Evolutionary conservation across 2,329 filamentous ascomycete genomes (phyloP), one percentile per base, ranked within the genome.

Genomic region (Ceratocystis colombiana): DNA sequence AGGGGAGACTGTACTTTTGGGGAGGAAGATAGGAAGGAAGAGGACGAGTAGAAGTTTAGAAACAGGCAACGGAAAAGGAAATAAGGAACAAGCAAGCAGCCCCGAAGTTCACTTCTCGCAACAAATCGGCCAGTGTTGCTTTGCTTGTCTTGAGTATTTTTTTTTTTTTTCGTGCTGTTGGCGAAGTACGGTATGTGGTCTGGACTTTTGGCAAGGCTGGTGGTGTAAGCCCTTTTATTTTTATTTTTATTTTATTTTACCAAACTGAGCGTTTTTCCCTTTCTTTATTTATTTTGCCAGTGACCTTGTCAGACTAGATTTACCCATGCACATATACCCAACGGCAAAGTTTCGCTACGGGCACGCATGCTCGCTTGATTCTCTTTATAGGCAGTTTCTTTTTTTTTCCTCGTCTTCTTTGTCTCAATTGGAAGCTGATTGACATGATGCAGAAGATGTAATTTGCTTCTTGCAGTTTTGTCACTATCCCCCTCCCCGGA

Each of bases 401-500:
- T 48, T 48, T 62, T 62, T 48, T 30, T 46, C 5, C 25, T 37
- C 15, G 5, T 22, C 25, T 33, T 22, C 7, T 33, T 37, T 63
- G 17, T 28, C 15, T 50, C 12, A 62, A 62, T 8, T 48, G 22
- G n/a, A 59, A 59, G 55, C 55, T 59, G 55, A 59, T 59, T 59
- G 7, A 37, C 55, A 59, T 15, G 28, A 59, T 33, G 30, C 55
- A 59, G 55, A 30, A 37, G 15, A n/a, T 28, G 61, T 12, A 62
- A 62, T 62, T 62, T 62, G 41, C 61, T 48, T 62, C 20, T n/a
- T 62, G 61, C 61, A 48, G 30, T 12, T 30, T n/a, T 15, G 22
- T 62, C 33, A 15, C 25, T 45, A 1, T 25, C 17, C 30, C 25
- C 15, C 55, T 37, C 15, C 7, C 53, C 3, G 5, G 53, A 15